These are phyloP conservation scores for Skeletonema tropicum DNA, from an alignment of 108 stramenopile species.

Conservation along the genomic window DNA sequence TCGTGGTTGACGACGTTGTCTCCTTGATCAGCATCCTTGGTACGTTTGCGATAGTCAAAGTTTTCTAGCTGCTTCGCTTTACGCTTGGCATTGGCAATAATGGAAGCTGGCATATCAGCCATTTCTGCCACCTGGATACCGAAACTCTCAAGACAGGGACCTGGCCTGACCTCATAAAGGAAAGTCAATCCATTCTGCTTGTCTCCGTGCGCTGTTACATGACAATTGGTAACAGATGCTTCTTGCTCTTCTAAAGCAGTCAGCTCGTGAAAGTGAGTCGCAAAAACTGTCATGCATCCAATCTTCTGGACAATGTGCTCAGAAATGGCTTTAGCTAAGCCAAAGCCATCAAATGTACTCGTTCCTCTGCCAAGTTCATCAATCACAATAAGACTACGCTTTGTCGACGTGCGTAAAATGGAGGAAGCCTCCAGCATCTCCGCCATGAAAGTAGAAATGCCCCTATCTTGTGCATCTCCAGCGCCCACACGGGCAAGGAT, in stretches of 20 bases:
- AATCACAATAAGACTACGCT: conserved; percentile 93
- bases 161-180: conserved; percentile 86
- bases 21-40: conserved; percentile 30
- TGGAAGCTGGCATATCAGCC: conserved; percentile 86
- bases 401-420: conserved; percentile 89
- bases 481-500: conserved; percentile 95
- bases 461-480: conserved; percentile 93
- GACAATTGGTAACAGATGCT: conserved; percentile 80
- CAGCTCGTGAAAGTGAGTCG: conserved; percentile 99
- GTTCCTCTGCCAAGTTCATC: conserved; percentile 99
- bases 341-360: conserved; percentile 96
- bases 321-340: conserved; percentile 94
- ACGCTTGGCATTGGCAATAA: conserved; percentile 93
- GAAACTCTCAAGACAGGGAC: conserved; percentile 94
- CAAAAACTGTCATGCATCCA: conserved; percentile 92
- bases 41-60: conserved; percentile 66
- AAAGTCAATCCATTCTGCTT: conserved; percentile 76
- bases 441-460: conserved; percentile 99
- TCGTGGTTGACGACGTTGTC: conserved; percentile 16
- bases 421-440: conserved; percentile 98
- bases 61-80: conserved; percentile 92
- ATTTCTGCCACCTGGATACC: conserved; percentile 97
- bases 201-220: conserved; percentile 86
- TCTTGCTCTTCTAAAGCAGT: conserved; percentile 73
- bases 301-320: conserved; percentile 86